Conservation (phyloP, 2,329 filamentous ascomycete genomes). For the Lachnellula hyalina region DNA sequence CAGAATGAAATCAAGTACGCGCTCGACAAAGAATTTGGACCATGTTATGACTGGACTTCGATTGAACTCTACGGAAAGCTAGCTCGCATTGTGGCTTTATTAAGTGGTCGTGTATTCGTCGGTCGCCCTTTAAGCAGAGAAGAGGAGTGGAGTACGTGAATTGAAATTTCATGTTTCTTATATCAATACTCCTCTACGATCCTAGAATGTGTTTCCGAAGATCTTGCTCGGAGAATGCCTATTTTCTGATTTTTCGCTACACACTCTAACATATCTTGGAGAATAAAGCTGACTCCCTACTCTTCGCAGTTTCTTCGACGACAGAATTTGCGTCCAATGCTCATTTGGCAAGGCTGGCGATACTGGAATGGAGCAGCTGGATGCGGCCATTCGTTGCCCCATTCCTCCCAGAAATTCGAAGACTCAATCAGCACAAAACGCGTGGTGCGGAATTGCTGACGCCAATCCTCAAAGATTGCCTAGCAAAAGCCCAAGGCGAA, state of each 20-base stretch:
- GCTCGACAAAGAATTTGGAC: conserved; percentile 20
- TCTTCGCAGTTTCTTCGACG: too few species aligned
- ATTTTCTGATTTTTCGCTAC: too few species aligned
- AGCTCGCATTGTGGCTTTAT: conserved; percentile 34
- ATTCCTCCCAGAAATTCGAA: conserved; percentile 10
- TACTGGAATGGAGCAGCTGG: conserved; percentile 6
- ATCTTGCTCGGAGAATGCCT: too few species aligned
- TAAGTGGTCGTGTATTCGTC: conserved; percentile 32
- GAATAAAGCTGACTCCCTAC: too few species aligned
- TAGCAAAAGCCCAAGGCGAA: neutral
- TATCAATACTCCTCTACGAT: too few species aligned
- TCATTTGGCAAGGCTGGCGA: neutral
- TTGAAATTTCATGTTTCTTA: neutral
- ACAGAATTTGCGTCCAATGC: too few species aligned
- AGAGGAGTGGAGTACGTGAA: conserved; percentile 19
- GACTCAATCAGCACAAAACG: conserved; percentile 9
- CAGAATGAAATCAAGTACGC: conserved; percentile 25
- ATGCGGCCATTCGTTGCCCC: conserved; percentile 11
- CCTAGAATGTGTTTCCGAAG: too few species aligned
- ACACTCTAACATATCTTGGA: too few species aligned
- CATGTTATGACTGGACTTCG: conserved; percentile 32
- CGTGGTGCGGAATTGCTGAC: conserved; percentile 12
- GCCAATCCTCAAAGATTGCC: conserved; percentile 7
- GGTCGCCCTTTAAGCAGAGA: conserved; percentile 22
- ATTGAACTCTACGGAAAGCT: conserved; percentile 30